Percentiles rank a stretch among this genome's conserved stretches.
phyloP scores from a whole-genome alignment of 345 rosid genomes.

The Populus deltoides region DNA sequence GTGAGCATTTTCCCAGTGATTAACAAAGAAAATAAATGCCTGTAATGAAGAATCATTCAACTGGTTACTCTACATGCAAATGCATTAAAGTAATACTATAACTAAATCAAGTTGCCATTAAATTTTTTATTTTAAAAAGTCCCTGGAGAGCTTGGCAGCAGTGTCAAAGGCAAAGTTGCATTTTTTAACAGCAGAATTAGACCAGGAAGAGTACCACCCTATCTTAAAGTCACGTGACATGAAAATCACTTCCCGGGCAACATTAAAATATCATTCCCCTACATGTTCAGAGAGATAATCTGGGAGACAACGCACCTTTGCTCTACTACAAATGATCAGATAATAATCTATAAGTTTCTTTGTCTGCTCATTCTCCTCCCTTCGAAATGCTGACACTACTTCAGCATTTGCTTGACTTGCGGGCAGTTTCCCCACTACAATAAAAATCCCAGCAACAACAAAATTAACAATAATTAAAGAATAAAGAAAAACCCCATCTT shows the following conservation, averaged over 20 bases:
- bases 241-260: not conserved
- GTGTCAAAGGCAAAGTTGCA: not conserved
- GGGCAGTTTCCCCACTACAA: constrained; percentile 68
- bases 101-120: not conserved
- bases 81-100: not conserved
- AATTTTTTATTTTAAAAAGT: not conserved
- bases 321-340: constrained; percentile 34
- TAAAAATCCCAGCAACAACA: not conserved
- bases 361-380: constrained; percentile 44
- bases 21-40: constrained; percentile 1
- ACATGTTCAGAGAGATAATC: not conserved
- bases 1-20: constrained; percentile 2
- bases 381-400: constrained; percentile 47
- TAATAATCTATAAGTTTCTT: constrained; percentile 43
- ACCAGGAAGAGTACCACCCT: not conserved
- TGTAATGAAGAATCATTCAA: not conserved
- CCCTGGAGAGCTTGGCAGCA: not conserved
- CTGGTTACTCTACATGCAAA: not conserved
- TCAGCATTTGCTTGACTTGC: constrained; percentile 54
- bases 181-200: not conserved
- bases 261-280: not conserved
- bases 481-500: not conserved
- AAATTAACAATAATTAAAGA: not conserved
- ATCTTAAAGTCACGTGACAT: not conserved
- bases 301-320: constrained; percentile 36